phyloP scores from a whole-genome alignment of 139 green algal species.

The Asterochloris erici region DNA sequence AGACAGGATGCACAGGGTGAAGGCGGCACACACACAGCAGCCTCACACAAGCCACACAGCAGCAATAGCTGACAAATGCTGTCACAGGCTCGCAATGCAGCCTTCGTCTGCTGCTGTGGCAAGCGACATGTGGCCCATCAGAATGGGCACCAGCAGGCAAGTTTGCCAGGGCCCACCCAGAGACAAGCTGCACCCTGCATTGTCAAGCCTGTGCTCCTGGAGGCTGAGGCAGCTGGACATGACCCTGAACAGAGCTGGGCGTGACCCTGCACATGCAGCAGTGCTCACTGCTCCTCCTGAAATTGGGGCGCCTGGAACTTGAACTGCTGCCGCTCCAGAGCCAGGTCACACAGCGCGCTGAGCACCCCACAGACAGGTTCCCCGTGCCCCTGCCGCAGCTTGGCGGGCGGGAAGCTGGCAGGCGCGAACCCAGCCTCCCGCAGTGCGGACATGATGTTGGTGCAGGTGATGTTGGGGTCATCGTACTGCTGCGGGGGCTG shows the following conservation, averaged over 20 bases:
- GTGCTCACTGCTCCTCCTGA: slow-evolving; percentile 37
- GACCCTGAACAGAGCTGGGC: neutral
- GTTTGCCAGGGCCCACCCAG: too few species aligned
- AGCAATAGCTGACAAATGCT: too few species aligned
- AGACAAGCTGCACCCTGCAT: too few species aligned
- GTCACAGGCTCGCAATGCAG: too few species aligned
- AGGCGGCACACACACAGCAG: too few species aligned
- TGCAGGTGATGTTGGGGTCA: slow-evolving; percentile 66
- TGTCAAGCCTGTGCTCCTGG: too few species aligned
- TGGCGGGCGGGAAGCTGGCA: slow-evolving; percentile 51
- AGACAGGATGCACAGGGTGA: neutral
- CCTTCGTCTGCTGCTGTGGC: too few species aligned
- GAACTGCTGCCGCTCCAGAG: slow-evolving; percentile 45
- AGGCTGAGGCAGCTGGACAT: neutral
- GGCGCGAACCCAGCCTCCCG: slow-evolving; percentile 41
- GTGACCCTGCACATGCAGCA: neutral
- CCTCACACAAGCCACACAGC: too few species aligned
- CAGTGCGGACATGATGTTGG: slow-evolving; percentile 39
- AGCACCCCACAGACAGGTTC: slow-evolving; percentile 59
- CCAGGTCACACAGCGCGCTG: slow-evolving; percentile 48
- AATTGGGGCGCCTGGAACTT: slow-evolving; percentile 47
- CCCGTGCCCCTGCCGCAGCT: slow-evolving; percentile 59
- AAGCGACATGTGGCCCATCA: too few species aligned
- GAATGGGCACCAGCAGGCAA: too few species aligned
- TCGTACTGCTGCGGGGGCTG: slow-evolving; percentile 66